These are phyloP conservation scores for Litchi chinensis DNA, from an alignment of 345 rosid genomes.

Conservation along the genomic window DNA sequence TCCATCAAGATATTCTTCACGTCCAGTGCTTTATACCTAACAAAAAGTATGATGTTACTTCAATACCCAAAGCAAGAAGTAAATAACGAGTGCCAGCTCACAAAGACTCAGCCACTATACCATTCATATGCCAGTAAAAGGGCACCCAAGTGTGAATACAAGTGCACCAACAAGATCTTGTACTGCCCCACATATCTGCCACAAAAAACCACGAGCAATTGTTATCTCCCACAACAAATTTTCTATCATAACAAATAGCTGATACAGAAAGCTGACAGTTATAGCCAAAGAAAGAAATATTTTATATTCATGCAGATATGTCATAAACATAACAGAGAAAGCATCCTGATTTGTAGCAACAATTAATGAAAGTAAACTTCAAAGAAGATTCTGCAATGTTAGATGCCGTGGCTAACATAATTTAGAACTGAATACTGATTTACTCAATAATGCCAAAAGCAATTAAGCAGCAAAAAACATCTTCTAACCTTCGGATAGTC, in stretches of 20 bases:
- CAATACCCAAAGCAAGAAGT: conserved; percentile 18
- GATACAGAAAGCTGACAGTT: neutral
- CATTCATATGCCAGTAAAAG: conserved; percentile 76
- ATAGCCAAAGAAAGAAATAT: neutral
- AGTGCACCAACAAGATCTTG: conserved; percentile 85
- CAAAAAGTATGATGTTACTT: conserved; percentile 9
- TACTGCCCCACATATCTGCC: conserved; percentile 86
- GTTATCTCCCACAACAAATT: conserved; percentile 19
- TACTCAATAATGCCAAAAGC: neutral
- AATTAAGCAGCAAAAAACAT: conserved; percentile 10
- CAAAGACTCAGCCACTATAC: conserved; percentile 39
- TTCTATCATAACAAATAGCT: neutral
- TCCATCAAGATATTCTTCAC: conserved; percentile 97
- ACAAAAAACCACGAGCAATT: conserved; percentile 27
- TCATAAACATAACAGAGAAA: neutral
- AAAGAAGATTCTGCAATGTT: conserved; percentile 2
- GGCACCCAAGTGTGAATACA: conserved; percentile 83
- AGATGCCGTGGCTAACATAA: neutral
- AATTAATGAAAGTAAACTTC: neutral
- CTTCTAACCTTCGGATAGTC: conserved; percentile 68
- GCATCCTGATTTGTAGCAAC: neutral
- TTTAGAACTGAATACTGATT: neutral
- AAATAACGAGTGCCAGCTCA: neutral
- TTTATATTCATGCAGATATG: neutral
- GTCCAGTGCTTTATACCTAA: conserved; percentile 93